Evolutionary conservation across 208 protist genomes (phyloP), one percentile per base, ranked within the genome.

Genomic region (Leishmania amazonensis): DNA sequence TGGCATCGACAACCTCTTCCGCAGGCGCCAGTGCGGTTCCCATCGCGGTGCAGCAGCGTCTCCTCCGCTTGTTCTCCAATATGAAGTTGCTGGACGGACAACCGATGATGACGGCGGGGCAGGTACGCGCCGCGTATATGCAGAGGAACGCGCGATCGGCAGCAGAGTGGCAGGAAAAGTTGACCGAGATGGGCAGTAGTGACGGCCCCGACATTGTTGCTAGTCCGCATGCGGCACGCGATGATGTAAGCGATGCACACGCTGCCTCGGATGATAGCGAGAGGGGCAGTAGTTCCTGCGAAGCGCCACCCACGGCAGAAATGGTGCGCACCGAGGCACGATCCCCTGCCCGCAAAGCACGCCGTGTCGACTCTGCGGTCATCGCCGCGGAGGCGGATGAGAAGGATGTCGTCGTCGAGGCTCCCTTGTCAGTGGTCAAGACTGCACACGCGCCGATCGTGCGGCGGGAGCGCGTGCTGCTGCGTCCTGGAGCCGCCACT

Each of bases 381-480:
- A 84, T 84, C 40, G 81, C 81, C 1, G 77, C 72, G 24, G 85
- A 89, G 77, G 86, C 84, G 62, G 88, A 92, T 47, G 83, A 82
- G 71, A 83, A 85, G 83, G 91, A 96, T 82, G 83, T 91, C 35
- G 88, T 94, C 35, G 60, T 94, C 51, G 86, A 93, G 51, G 81
- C 86, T 13, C 87, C 90, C 17, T 38, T 83, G n/a, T 81, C 81
- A n/a, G 81, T 88, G 4, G 53, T 81, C 9, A 87, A 88, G 64
- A 45, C 75, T 2, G 64, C 76, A 7, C 78, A 85, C 77, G 84
- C 87, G 28, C 83, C 89, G 0, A 89, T 96, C 73, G 85, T 96
- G 17, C 83, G 93, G 13, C 91, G 93, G n/a, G 93, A 93, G 70
- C 89, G 87, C 11, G 84, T 85, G 73, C 76, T 91, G 24, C 81